phyloP scores from a whole-genome alignment of 371 early-diverging fungal genomes.

The Neoconidiobolus thromboides region DNA sequence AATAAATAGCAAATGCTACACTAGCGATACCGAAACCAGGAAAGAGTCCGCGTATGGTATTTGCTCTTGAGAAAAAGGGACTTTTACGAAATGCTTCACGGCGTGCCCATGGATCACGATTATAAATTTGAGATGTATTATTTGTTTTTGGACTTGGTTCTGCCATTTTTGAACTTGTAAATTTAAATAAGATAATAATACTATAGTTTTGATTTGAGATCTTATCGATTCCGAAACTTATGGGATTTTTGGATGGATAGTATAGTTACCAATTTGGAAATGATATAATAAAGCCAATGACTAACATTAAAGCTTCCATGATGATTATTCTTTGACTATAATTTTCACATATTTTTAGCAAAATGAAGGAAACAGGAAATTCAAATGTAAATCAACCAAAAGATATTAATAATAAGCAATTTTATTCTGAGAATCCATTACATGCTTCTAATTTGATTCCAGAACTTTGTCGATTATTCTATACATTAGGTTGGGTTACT shows the following conservation, averaged over 20 bases:
- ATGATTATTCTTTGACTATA: too few relatives aligned
- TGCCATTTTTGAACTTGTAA: neutral
- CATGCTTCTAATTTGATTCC: conserved; percentile 86
- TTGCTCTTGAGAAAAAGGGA: conserved; percentile 43
- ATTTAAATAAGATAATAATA: too few relatives aligned
- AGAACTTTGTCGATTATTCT: conserved; percentile 79
- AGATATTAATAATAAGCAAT: neutral
- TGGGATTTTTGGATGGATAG: too few relatives aligned
- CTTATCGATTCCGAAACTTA: too few relatives aligned
- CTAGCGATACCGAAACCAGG: conserved; percentile 76
- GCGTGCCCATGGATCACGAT: conserved; percentile 60
- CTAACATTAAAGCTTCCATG: too few relatives aligned
- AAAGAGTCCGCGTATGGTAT: conserved; percentile 39
- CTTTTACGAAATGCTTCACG: conserved; percentile 75
- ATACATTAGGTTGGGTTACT: conserved; percentile 84
- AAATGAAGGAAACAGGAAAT: too few relatives aligned
- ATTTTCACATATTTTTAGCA: too few relatives aligned
- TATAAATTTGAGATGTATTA: neutral
- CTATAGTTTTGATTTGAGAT: too few relatives aligned
- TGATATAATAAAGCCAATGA: too few relatives aligned
- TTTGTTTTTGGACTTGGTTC: neutral
- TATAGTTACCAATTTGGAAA: too few relatives aligned
- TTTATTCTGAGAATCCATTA: conserved; percentile 29
- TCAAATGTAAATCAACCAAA: too few relatives aligned
- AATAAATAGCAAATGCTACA: conserved; percentile 58